These are phyloP conservation scores for Beauveria sp. DNA, from an alignment of 2,329 filamentous ascomycete species.

Conservation along the genomic window DNA sequence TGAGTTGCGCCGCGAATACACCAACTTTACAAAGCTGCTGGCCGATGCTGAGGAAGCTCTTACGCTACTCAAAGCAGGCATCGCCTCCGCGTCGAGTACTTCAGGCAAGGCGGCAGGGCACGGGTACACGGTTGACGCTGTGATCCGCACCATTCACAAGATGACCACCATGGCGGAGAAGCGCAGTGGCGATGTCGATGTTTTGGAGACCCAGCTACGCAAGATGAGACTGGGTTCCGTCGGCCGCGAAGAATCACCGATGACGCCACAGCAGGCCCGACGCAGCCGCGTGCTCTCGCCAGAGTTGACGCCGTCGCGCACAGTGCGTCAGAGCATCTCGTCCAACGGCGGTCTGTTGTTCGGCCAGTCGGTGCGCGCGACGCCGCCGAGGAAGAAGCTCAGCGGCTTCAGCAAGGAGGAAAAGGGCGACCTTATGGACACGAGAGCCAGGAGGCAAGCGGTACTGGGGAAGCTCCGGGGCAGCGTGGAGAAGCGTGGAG, in stretches of 20 bases:
- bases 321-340: slow-evolving; percentile 32
- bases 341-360: slow-evolving; percentile 31
- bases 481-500: slow-evolving; percentile 42
- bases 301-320: slow-evolving; percentile 33
- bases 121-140: slow-evolving; percentile 81
- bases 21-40: slow-evolving; percentile 64
- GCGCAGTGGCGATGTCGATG: slow-evolving; percentile 82
- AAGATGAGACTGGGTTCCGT: slow-evolving; percentile 51
- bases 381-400: slow-evolving; percentile 52
- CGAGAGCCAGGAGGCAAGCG: slow-evolving; percentile 43
- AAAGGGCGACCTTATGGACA: slow-evolving; percentile 47
- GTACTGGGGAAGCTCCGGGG: slow-evolving; percentile 44
- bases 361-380: slow-evolving; percentile 29
- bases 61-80: slow-evolving; percentile 68
- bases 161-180: slow-evolving; percentile 92
- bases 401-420: slow-evolving; percentile 53
- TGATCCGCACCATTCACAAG: slow-evolving; percentile 83
- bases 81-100: slow-evolving; percentile 51
- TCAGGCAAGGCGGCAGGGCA: slow-evolving; percentile 38
- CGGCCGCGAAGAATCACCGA: slow-evolving; percentile 37
- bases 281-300: slow-evolving; percentile 35
- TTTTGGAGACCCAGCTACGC: slow-evolving; percentile 80
- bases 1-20: slow-evolving; percentile 70
- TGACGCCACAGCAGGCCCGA: slow-evolving; percentile 30
- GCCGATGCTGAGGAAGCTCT: slow-evolving; percentile 73